Conservation (phyloP, 23 red algal species). For the Gracilaria caudata region DNA sequence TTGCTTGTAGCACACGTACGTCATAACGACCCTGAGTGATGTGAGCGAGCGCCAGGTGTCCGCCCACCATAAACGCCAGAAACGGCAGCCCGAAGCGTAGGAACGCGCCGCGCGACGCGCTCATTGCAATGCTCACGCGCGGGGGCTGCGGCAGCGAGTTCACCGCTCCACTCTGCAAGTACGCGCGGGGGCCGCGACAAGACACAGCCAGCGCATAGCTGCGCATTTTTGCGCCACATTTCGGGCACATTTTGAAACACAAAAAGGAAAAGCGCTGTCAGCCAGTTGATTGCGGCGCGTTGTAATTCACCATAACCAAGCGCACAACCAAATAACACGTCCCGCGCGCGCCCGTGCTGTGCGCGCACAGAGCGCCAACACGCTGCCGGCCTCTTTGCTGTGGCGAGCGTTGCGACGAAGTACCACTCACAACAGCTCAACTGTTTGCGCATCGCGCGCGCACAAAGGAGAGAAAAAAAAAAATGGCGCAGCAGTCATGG, state of each 20-base stretch:
- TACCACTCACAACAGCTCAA: too few relatives aligned
- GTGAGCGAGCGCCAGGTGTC: constrained; percentile 41
- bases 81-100: constrained; percentile 55
- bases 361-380: too few relatives aligned
- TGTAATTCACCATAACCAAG: neutral
- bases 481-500: constrained; percentile 76
- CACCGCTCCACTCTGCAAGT: neutral
- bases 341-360: too few relatives aligned
- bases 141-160: neutral
- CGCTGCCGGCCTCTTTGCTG: too few relatives aligned
- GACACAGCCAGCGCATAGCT: neutral
- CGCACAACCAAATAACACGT: too few relatives aligned
- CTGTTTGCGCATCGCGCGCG: too few relatives aligned
- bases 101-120: neutral
- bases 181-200: neutral
- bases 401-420: too few relatives aligned
- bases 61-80: constrained; percentile 59
- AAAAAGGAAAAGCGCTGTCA: constrained; percentile 17
- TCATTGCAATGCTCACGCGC: neutral
- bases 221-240: neutral
- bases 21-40: constrained; percentile 55
- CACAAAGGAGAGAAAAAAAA: neutral
- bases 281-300: neutral
- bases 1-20: neutral
- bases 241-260: neutral